phyloP scores from a whole-genome alignment of 768 basidiomycete genomes.

The Thelephora aurantiotincta region DNA sequence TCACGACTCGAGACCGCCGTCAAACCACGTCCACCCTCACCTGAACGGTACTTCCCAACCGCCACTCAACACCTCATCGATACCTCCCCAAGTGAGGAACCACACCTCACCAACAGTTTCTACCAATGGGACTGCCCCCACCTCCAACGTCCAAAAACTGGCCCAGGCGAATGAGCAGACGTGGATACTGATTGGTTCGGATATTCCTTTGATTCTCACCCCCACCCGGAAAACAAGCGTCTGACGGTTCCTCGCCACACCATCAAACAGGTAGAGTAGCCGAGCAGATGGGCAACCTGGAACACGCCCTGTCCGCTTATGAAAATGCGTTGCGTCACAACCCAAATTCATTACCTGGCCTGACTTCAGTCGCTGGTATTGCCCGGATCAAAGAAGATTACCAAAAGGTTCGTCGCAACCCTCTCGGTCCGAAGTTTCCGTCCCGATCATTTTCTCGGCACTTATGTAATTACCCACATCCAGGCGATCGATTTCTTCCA shows the following conservation, averaged over 20 bases:
- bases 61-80: constrained; percentile 20
- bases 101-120: constrained; percentile 25
- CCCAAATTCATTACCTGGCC: constrained; percentile 75
- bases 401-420: constrained; percentile 54
- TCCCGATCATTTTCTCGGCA: constrained; percentile 2
- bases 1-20: constrained; percentile 39
- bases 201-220: constrained; percentile 6
- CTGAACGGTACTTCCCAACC: constrained; percentile 35
- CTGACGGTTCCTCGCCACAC: constrained; percentile 10
- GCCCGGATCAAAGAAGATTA: constrained; percentile 97
- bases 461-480: constrained; percentile 10
- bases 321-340: constrained; percentile 95
- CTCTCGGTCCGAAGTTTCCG: constrained; percentile 3
- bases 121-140: constrained; percentile 18
- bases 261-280: constrained; percentile 70
- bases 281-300: constrained; percentile 90
- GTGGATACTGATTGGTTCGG: constrained; percentile 83
- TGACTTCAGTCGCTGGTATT: constrained; percentile 91
- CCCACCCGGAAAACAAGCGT: constrained; percentile 6
- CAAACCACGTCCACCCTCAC: constrained; percentile 26
- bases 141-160: constrained; percentile 56
- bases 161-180: constrained; percentile 86
- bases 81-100: not conserved
- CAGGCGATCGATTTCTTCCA: constrained; percentile 97
- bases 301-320: constrained; percentile 85